Conservation (phyloP, 2,329 filamentous ascomycete species). For the Moelleriella libera region DNA sequence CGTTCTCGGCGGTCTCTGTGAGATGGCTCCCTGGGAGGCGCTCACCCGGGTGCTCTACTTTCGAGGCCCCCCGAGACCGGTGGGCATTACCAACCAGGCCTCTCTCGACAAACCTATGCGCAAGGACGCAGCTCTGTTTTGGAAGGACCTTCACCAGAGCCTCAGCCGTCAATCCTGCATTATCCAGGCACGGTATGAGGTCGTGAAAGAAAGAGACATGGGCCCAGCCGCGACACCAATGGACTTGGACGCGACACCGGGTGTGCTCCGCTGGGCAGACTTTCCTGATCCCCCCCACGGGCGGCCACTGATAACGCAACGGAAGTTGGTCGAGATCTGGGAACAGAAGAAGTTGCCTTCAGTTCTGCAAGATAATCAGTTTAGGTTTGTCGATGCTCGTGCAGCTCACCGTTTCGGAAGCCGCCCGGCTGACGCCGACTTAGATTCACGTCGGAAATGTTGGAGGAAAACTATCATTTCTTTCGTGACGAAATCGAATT, state of each 20-base stretch:
- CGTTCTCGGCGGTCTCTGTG: slow-evolving; percentile 42
- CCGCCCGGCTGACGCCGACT: slow-evolving; percentile 2
- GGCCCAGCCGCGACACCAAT: slow-evolving; percentile 16
- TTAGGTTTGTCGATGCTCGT: slow-evolving; percentile 24
- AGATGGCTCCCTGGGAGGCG: slow-evolving; percentile 36
- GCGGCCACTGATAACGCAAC: slow-evolving; percentile 31
- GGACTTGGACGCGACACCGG: slow-evolving; percentile 28
- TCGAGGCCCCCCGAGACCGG: slow-evolving; percentile 29
- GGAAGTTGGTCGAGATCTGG: slow-evolving; percentile 43
- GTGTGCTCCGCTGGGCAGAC: slow-evolving; percentile 43
- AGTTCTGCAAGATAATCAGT: slow-evolving; percentile 35
- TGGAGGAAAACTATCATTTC: slow-evolving; percentile 40
- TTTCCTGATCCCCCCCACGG: slow-evolving; percentile 41
- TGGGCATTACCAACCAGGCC: slow-evolving; percentile 27
- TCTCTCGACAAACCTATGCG: slow-evolving; percentile 23
- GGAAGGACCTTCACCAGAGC: slow-evolving; percentile 40
- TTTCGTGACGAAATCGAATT: slow-evolving; percentile 42
- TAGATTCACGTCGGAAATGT: slow-evolving; percentile 37
- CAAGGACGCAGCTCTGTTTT: slow-evolving; percentile 24
- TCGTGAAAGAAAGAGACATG: slow-evolving; percentile 33
- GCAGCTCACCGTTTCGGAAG: too few species aligned
- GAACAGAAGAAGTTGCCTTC: slow-evolving; percentile 32
- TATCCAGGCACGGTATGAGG: slow-evolving; percentile 39
- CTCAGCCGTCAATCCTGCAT: slow-evolving; percentile 42
- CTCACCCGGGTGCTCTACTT: slow-evolving; percentile 39